Base-by-base conservation (phyloP, 2,329 filamentous ascomycete genomes). In the Clarireedia homoeocarpa region DNA sequence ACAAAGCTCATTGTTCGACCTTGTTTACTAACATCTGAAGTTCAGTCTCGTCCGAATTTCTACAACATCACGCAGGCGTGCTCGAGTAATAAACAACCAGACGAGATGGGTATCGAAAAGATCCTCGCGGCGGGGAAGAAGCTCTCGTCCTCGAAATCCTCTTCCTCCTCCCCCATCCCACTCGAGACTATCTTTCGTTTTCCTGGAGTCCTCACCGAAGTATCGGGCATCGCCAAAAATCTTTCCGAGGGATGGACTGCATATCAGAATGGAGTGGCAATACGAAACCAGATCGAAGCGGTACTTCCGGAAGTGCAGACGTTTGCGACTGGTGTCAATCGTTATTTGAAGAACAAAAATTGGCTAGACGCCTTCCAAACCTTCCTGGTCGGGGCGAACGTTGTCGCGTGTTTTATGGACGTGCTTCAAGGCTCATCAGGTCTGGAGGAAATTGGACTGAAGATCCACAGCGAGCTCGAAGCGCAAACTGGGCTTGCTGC, bases 401-500 rank as follows among this genome's bases (percentile, higher is more conserved):
- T 55, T 55, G 53, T 55, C 23, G 53, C 53, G 6, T 48, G 38
- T 26, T 55, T 55, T 42, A 51, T 55, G 53, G 53, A 55, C 36
- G 53, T 55, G 26, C 17, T 55, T 17, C 53, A 55, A 24, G 53
- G 53, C 44, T 55, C 53, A 6, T 38, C 47, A 1, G 39, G 47
- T 45, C 47, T 55, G 3, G 53, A 55, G 27, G 53, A 55, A 20
- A 55, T 55, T 10, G 53, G 53, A 12, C 10, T 55, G 15, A 55
- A 51, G 15, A 55, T 55, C 12, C 45, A 55, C 12, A 39, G 53
- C 38, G 55, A 58, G n/a, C 49, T 59, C 14, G 51, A 55, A 47
- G 58, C 58, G 23, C 56, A 59, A 48, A 55, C 52, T 3, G 58
- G 55, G 10, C 56, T 59, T 20, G 51, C 51, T 23, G 58, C 58